phyloP scores from a whole-genome alignment of 2,329 filamentous ascomycete genomes.

The Penicillium sumatraense region DNA sequence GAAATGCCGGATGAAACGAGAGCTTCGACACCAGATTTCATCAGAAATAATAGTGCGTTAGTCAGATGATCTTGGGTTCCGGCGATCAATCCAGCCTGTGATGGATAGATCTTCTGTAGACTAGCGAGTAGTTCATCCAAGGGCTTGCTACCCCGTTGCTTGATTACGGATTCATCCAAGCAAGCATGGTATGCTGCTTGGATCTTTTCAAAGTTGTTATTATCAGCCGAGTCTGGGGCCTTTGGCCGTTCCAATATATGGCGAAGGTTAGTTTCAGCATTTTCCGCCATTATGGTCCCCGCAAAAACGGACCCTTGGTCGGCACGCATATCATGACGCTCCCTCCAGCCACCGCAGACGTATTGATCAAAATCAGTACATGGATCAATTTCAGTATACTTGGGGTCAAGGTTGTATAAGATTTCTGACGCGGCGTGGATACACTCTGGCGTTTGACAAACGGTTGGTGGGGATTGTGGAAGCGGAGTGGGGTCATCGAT shows the following conservation, averaged over 20 bases:
- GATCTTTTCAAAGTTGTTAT: slow-evolving; percentile 67
- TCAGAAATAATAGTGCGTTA: slow-evolving; percentile 41
- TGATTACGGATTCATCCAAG: slow-evolving; percentile 64
- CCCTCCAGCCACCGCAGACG: slow-evolving; percentile 69
- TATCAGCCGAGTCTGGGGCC: slow-evolving; percentile 36
- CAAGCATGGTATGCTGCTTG: slow-evolving; percentile 69
- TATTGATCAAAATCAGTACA: slow-evolving; percentile 72
- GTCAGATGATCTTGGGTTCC: slow-evolving; percentile 36
- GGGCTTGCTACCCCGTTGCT: slow-evolving; percentile 60
- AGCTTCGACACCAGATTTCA: slow-evolving; percentile 41
- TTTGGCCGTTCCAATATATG: slow-evolving; percentile 64
- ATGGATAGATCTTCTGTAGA: slow-evolving; percentile 54
- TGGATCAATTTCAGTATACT: slow-evolving; percentile 67
- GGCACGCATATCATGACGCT: slow-evolving; percentile 66
- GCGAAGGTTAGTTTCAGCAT: slow-evolving; percentile 61
- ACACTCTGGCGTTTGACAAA: slow-evolving; percentile 65
- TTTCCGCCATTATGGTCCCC: slow-evolving; percentile 65
- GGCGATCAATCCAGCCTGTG: slow-evolving; percentile 29
- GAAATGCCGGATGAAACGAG: slow-evolving; percentile 38
- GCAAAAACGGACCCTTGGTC: slow-evolving; percentile 67
- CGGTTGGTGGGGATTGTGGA: slow-evolving; percentile 20
- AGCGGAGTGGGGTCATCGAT: slow-evolving; percentile 10
- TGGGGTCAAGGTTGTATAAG: slow-evolving; percentile 64
- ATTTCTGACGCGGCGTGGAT: slow-evolving; percentile 67
- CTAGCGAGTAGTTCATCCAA: slow-evolving; percentile 61